Evolutionary conservation across 192 early-diverging fungal species (phyloP).

Genomic region (Chytriomyces sp.): DNA sequence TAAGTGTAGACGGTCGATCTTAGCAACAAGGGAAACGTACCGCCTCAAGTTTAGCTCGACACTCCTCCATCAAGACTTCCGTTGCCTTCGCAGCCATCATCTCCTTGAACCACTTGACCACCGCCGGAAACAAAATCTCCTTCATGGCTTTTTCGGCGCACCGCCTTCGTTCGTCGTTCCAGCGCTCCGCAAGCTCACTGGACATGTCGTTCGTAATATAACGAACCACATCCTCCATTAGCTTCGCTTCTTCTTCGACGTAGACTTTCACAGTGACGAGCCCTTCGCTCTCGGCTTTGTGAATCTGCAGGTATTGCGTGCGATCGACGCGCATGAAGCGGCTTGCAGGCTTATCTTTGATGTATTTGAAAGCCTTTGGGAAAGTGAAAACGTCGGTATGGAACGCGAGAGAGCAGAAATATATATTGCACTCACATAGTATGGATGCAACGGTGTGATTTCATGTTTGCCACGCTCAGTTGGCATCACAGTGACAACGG

Average conservation of each 20-base stretch:
- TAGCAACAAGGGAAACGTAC: conserved; percentile 13
- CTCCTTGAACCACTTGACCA: conserved; percentile 76
- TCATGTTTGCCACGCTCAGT: conserved; percentile 77
- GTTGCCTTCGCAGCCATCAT: conserved; percentile 72
- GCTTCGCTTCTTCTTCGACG: conserved; percentile 51
- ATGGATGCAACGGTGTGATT: conserved; percentile 79
- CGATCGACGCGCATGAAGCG: conserved; percentile 57
- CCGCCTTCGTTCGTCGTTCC: conserved; percentile 77
- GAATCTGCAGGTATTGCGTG: conserved; percentile 76
- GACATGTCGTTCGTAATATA: conserved; percentile 60
- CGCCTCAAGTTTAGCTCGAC: conserved; percentile 65
- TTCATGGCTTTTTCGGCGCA: conserved; percentile 61
- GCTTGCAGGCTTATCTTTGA: conserved; percentile 72
- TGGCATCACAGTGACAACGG: conserved; percentile 71
- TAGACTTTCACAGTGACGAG: conserved; percentile 64
- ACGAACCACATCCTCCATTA: conserved; percentile 55
- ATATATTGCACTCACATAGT: conserved; percentile 59
- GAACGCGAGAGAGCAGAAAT: background rate
- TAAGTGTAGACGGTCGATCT: background rate
- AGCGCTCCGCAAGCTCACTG: conserved; percentile 65
- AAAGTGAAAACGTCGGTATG: background rate
- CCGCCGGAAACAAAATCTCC: conserved; percentile 71
- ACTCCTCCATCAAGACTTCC: conserved; percentile 67
- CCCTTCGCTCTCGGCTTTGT: conserved; percentile 72
- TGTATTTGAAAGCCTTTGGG: conserved; percentile 78